Evolutionary conservation across 495 filamentous ascomycete genomes (phyloP).

Genomic region (Tuber melanosporum): DNA sequence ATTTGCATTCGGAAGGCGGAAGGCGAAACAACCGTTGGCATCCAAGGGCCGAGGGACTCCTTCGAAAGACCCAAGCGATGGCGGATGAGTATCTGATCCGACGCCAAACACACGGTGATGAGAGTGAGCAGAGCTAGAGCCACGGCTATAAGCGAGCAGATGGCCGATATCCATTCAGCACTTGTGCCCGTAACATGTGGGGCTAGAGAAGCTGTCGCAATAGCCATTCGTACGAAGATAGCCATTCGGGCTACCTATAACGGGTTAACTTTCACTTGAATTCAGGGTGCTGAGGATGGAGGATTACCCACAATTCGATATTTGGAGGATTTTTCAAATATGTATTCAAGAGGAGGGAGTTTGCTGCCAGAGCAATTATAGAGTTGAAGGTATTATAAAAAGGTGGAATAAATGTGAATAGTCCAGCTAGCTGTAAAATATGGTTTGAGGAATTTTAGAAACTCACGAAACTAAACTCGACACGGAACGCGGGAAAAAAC

Average conservation of each 20-base stretch:
- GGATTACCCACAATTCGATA: neutral
- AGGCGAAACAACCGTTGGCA: conserved; percentile 10
- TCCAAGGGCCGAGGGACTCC: conserved; percentile 29
- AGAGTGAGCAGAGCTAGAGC: conserved; percentile 25
- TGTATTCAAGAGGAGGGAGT: neutral
- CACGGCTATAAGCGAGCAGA: conserved; percentile 22
- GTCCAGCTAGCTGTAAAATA: neutral
- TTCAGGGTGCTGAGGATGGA: neutral
- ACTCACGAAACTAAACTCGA: neutral
- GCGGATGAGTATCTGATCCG: conserved; percentile 23
- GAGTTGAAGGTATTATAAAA: neutral
- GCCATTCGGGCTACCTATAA: neutral
- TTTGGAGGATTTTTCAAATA: neutral
- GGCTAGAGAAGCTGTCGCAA: neutral
- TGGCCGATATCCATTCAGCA: conserved; percentile 28
- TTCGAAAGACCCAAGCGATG: conserved; percentile 26
- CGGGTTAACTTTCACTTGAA: neutral
- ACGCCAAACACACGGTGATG: conserved; percentile 31
- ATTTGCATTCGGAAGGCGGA: conserved; percentile 24
- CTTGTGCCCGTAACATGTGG: neutral
- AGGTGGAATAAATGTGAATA: neutral
- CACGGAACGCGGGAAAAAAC: neutral
- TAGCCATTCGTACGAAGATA: neutral
- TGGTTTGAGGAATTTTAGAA: neutral
- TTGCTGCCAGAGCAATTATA: neutral